Percentiles rank a stretch among this genome's conserved stretches.
These are phyloP conservation scores for Astrocystis sublimbata DNA, from an alignment of 495 filamentous ascomycete genomes.

Conservation along the genomic window DNA sequence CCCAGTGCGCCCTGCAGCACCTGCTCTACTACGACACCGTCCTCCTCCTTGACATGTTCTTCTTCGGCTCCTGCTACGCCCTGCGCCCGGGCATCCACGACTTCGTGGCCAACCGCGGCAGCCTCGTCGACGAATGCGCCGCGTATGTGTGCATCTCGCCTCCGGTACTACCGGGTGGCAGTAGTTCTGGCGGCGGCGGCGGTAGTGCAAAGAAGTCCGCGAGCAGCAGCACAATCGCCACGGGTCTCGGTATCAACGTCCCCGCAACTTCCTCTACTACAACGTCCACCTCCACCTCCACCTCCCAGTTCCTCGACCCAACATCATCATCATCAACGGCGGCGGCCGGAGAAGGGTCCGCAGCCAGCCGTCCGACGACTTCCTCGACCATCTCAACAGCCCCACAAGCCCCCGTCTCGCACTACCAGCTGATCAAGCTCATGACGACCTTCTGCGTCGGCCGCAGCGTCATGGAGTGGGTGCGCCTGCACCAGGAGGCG, in stretches of 20 bases:
- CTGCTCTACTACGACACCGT: conserved; percentile 88
- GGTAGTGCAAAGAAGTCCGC: too few relatives aligned
- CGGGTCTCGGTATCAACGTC: conserved; percentile 5
- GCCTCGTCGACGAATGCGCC: conserved; percentile 80
- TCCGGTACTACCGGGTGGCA: background rate
- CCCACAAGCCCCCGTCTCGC: conserved; percentile 34
- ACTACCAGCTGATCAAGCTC: conserved; percentile 63
- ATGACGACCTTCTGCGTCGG: conserved; percentile 79
- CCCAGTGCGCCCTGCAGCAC: conserved; percentile 80
- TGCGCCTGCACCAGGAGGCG: conserved; percentile 63
- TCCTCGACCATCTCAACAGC: background rate
- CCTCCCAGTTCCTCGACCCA: background rate
- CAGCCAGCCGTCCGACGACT: conserved; percentile 26
- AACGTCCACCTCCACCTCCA: too few relatives aligned
- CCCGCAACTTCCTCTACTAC: background rate
- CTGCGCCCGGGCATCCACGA: conserved; percentile 71
- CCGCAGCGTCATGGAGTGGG: conserved; percentile 79
- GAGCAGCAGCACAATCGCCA: conserved; percentile 2
- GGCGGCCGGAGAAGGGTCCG: background rate
- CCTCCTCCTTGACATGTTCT: conserved; percentile 87
- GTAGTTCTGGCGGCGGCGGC: background rate
- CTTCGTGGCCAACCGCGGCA: conserved; percentile 66
- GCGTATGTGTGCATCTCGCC: conserved; percentile 65
- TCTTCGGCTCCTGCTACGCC: conserved; percentile 88
- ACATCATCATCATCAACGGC: background rate